Evolutionary conservation across 1,139 yeast genomes (phyloP).

Genomic region (Pichia sp.): DNA sequence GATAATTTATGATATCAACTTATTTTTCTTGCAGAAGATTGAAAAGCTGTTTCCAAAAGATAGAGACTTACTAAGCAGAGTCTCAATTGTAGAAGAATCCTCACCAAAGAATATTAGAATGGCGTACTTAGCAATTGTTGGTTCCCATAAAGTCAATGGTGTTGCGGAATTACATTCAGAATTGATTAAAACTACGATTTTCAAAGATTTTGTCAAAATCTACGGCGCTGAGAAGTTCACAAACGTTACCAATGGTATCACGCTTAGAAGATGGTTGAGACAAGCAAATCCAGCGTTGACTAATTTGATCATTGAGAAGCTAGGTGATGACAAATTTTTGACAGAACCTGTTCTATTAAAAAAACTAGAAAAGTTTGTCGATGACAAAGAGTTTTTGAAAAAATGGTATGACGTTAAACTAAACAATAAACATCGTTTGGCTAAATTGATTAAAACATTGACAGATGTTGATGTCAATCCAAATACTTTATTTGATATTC

Average conservation of each 20-base stretch:
- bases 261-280: conserved; percentile 94
- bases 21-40: conserved; percentile 68
- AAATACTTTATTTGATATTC: conserved; percentile 76
- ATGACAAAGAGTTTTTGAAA: conserved; percentile 59
- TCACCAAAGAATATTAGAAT: conserved; percentile 76
- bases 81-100: conserved; percentile 80
- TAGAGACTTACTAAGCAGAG: conserved; percentile 55
- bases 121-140: conserved; percentile 89
- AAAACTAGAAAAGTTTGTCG: conserved; percentile 55
- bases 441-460: conserved; percentile 58
- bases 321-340: conserved; percentile 64
- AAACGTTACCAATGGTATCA: conserved; percentile 90
- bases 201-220: conserved; percentile 79
- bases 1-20: conserved; percentile 81
- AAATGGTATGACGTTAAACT: conserved; percentile 69
- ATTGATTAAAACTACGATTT: conserved; percentile 79
- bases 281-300: conserved; percentile 87
- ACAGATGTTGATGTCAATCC: conserved; percentile 68
- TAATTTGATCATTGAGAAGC: conserved; percentile 58
- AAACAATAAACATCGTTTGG: conserved; percentile 61
- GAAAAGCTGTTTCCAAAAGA: conserved; percentile 69
- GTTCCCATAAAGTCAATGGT: conserved; percentile 91
- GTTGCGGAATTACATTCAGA: conserved; percentile 95
- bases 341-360: conserved; percentile 64
- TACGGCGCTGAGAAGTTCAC: conserved; percentile 80